phyloP scores from a whole-genome alignment of 768 basidiomycete genomes.

The Trichaptum fuscoviolaceum region DNA sequence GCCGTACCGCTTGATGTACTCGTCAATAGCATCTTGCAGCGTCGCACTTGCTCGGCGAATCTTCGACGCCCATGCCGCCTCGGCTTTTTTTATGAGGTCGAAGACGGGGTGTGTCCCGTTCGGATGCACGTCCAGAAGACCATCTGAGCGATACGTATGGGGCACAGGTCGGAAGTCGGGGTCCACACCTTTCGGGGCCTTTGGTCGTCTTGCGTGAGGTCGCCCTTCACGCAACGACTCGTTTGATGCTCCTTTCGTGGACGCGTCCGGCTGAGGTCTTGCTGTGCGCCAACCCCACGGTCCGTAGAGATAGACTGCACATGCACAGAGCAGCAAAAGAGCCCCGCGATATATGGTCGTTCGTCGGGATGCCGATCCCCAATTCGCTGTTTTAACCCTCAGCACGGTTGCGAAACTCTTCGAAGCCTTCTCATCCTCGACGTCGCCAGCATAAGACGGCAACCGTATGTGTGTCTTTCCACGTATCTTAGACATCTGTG shows the following conservation, averaged over 20 bases:
- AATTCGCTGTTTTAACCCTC: neutral
- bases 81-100: conserved; percentile 34
- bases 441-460: neutral
- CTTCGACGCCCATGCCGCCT: conserved; percentile 35
- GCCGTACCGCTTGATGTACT: conserved; percentile 34
- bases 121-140: conserved; percentile 32
- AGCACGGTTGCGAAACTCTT: neutral
- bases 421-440: neutral
- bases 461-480: neutral
- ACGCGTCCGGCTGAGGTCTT: neutral
- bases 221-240: neutral
- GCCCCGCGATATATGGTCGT: neutral
- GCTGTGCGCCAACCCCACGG: neutral
- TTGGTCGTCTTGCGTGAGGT: neutral
- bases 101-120: conserved; percentile 39
- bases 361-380: neutral
- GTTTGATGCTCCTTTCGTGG: neutral
- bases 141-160: conserved; percentile 25
- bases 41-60: conserved; percentile 31
- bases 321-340: neutral
- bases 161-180: neutral
- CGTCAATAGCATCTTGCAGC: conserved; percentile 32
- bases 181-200: neutral
- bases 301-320: neutral
- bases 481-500: neutral